A percentile compares a stretch with the other conserved stretches of the same genome.
phyloP scores from a whole-genome alignment of 129 eudicot species.

The Flaveria linearis region DNA sequence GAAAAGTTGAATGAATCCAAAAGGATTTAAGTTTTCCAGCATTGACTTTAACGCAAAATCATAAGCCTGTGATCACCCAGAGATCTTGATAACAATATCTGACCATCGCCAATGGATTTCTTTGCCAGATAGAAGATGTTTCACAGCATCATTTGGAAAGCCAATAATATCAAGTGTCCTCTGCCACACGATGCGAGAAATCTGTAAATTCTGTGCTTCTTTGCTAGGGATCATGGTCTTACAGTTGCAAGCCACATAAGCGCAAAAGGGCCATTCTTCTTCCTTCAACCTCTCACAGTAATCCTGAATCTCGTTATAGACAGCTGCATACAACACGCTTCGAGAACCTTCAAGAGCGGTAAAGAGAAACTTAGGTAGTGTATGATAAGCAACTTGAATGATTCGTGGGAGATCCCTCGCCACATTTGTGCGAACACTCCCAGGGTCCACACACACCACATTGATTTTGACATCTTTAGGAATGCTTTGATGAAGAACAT shows the following conservation, averaged over 20 bases:
- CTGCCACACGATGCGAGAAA: slow-evolving; percentile 39
- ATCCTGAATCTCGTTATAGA: slow-evolving; percentile 34
- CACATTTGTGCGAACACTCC: slow-evolving; percentile 57
- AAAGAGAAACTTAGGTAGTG: slow-evolving; percentile 26
- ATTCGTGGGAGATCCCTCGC: slow-evolving; percentile 46
- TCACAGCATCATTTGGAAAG: slow-evolving; percentile 35
- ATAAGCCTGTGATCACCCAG: slow-evolving; percentile 14
- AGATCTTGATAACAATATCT: slow-evolving; percentile 19
- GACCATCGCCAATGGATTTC: slow-evolving; percentile 40
- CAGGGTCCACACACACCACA: slow-evolving; percentile 48
- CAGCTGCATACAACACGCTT: slow-evolving; percentile 47
- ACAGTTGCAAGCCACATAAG: slow-evolving; percentile 40
- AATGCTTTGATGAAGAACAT: slow-evolving; percentile 41
- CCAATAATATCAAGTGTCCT: slow-evolving; percentile 44
- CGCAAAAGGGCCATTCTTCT: slow-evolving; percentile 45
- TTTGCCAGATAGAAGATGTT: slow-evolving; percentile 32
- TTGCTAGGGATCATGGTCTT: slow-evolving; percentile 38
- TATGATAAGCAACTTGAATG: slow-evolving; percentile 32
- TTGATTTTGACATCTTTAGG: slow-evolving; percentile 31
- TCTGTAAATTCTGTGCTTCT: slow-evolving; percentile 38
- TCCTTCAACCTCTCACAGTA: slow-evolving; percentile 42
- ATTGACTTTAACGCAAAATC: background rate
- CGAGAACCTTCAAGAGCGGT: slow-evolving; percentile 48
- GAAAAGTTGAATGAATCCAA: background rate
- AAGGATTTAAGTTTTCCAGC: background rate